A percentile compares a stretch with the other conserved stretches of the same genome.
These are phyloP conservation scores for Blastocystis sp. DNA, from an alignment of 352 stramenopile genomes.

Conservation along the genomic window DNA sequence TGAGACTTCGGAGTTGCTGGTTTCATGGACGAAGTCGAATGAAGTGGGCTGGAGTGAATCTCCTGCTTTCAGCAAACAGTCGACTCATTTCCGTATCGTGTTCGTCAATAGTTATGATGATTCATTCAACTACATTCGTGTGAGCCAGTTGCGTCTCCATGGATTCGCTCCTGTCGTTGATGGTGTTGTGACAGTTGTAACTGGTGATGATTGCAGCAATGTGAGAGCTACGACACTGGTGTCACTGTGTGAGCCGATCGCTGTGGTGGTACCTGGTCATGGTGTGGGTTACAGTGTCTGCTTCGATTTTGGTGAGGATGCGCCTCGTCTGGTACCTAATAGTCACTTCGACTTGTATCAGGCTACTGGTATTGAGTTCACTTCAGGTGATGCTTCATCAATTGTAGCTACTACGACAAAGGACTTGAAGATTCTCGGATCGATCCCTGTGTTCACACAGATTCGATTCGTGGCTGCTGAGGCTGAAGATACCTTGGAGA, in stretches of 20 bases:
- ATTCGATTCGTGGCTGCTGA: conserved; percentile 36
- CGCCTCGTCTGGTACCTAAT: conserved; percentile 48
- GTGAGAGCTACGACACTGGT: conserved; percentile 30
- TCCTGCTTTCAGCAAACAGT: conserved; percentile 32
- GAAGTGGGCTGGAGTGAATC: conserved; percentile 11
- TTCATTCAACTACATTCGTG: conserved; percentile 50
- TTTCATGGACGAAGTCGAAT: conserved; percentile 51
- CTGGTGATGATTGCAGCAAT: conserved; percentile 53
- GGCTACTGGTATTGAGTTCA: conserved; percentile 45
- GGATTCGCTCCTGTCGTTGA: conserved; percentile 47
- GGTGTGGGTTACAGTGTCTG: conserved; percentile 29
- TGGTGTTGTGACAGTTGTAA: conserved; percentile 18
- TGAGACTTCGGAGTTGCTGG: not conserved
- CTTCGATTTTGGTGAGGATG: conserved; percentile 59
- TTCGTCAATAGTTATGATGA: conserved; percentile 42
- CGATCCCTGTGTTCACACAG: conserved; percentile 37
- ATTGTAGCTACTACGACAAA: conserved; percentile 45
- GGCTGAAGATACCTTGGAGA: conserved; percentile 3
- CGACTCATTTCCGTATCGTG: conserved; percentile 54
- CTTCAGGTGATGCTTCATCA: conserved; percentile 9
- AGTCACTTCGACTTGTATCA: conserved; percentile 64
- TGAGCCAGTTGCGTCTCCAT: conserved; percentile 17
- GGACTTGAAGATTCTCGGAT: conserved; percentile 19
- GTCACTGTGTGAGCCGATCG: conserved; percentile 37
- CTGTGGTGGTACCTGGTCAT: conserved; percentile 19